Conservation (phyloP, 164 flowering plant species). For the Pachysandra terminalis region DNA sequence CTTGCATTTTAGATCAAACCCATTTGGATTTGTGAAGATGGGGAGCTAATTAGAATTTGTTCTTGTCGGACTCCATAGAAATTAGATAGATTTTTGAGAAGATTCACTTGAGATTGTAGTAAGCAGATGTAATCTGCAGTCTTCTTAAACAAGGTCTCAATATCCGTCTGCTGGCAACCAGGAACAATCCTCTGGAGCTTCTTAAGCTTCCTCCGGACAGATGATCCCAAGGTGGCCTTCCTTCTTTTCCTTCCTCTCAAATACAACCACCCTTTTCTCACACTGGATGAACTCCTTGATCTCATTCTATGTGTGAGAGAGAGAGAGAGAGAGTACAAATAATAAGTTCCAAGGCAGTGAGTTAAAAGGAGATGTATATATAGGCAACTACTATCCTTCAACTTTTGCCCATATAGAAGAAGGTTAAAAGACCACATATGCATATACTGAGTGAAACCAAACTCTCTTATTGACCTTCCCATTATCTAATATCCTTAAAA, state of each 20-base stretch:
- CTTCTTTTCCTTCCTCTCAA: constrained; percentile 13
- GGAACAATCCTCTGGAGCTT: constrained; percentile 22
- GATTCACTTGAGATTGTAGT: constrained; percentile 16
- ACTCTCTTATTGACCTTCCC: not conserved
- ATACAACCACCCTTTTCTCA: constrained; percentile 5
- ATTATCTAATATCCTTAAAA: not conserved
- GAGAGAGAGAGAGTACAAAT: constrained; percentile 7
- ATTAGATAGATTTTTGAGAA: constrained; percentile 13
- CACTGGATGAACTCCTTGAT: constrained; percentile 2
- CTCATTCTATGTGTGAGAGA: constrained; percentile 12
- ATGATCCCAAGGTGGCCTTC: not conserved
- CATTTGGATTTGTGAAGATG: not conserved
- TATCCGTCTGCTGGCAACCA: constrained; percentile 9
- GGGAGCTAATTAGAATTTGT: not conserved
- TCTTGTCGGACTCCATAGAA: constrained; percentile 16
- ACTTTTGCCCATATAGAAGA: not conserved
- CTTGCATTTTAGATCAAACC: not conserved
- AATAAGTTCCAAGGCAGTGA: no score
- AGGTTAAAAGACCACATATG: not conserved
- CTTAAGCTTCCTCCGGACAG: constrained; percentile 15
- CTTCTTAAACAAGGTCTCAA: constrained; percentile 11
- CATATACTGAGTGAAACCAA: not conserved
- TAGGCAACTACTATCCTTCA: not conserved
- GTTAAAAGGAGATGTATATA: not conserved
- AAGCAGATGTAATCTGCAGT: constrained; percentile 18